phyloP scores from a whole-genome alignment of 2,329 filamentous ascomycete species.

The Fusarium luffae region DNA sequence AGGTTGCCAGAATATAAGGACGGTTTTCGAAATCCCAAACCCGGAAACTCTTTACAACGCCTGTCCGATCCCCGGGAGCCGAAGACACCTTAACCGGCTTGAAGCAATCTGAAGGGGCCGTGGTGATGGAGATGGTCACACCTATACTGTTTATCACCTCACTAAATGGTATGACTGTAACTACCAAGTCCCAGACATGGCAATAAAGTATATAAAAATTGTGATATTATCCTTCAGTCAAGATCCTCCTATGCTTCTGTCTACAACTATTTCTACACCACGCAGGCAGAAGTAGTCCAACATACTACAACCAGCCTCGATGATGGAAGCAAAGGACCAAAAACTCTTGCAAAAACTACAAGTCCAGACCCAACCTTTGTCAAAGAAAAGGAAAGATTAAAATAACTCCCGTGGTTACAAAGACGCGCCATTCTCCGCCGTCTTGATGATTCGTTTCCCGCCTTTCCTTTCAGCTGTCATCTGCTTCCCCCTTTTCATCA shows the following conservation, averaged over 20 bases:
- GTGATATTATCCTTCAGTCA: constrained; percentile 7
- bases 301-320: constrained; percentile 3
- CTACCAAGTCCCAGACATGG: background rate
- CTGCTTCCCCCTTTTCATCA: constrained; percentile 11
- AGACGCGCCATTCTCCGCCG: constrained; percentile 44
- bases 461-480: constrained; percentile 6
- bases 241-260: constrained; percentile 10
- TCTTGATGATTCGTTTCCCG: constrained; percentile 31
- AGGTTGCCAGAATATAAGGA: background rate
- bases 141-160: background rate
- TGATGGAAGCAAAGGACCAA: constrained; percentile 18
- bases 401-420: constrained; percentile 26
- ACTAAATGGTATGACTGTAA: background rate
- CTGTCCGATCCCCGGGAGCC: background rate
- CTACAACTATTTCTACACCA: constrained; percentile 15
- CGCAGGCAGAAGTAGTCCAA: background rate
- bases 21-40: background rate
- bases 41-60: background rate
- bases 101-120: background rate
- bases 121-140: background rate
- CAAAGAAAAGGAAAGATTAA: constrained; percentile 7
- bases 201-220: background rate
- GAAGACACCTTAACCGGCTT: background rate
- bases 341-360: constrained; percentile 30
- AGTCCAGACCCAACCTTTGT: constrained; percentile 19